Evolutionary conservation across 2,329 filamentous ascomycete genomes (phyloP).

Genomic region (Chaetomiaceae sp.): DNA sequence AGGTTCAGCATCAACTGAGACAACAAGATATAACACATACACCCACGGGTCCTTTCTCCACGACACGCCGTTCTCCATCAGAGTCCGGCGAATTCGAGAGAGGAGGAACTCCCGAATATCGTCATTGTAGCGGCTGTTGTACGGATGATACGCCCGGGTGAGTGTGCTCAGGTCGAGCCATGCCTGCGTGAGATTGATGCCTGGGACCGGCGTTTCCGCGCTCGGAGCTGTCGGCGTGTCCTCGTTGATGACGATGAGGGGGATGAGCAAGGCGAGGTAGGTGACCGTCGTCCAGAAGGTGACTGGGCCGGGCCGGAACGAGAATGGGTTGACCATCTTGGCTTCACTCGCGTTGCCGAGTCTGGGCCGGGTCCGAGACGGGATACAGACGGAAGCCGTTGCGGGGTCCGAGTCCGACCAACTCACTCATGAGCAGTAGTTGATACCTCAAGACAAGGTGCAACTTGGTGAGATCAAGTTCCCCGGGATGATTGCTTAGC

Average conservation of each 20-base stretch:
- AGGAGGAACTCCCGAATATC: slow-evolving; percentile 71
- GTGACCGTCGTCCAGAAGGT: slow-evolving; percentile 69
- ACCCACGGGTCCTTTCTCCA: slow-evolving; percentile 36
- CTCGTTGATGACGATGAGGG: slow-evolving; percentile 68
- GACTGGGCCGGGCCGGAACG: slow-evolving; percentile 75
- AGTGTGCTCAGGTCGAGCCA: slow-evolving; percentile 78
- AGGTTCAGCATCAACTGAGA: slow-evolving; percentile 15
- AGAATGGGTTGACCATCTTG: slow-evolving; percentile 50
- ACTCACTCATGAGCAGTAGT: no score
- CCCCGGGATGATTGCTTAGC: no score
- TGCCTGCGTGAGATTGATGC: slow-evolving; percentile 76
- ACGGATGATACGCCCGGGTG: slow-evolving; percentile 74
- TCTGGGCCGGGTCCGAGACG: no score
- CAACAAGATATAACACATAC: background rate
- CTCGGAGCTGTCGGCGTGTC: slow-evolving; percentile 62
- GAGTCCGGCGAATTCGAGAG: slow-evolving; percentile 61
- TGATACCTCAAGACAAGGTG: no score
- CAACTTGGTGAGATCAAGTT: no score
- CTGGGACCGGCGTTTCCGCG: slow-evolving; percentile 45
- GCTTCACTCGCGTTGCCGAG: no score
- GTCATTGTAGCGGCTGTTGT: slow-evolving; percentile 81
- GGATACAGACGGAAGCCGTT: no score
- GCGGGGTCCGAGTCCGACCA: no score
- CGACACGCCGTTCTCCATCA: slow-evolving; percentile 52
- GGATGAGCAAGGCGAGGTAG: slow-evolving; percentile 72